Conservation (phyloP, 1,284 basidiomycete genomes). For the Rhodotorula sp. region DNA sequence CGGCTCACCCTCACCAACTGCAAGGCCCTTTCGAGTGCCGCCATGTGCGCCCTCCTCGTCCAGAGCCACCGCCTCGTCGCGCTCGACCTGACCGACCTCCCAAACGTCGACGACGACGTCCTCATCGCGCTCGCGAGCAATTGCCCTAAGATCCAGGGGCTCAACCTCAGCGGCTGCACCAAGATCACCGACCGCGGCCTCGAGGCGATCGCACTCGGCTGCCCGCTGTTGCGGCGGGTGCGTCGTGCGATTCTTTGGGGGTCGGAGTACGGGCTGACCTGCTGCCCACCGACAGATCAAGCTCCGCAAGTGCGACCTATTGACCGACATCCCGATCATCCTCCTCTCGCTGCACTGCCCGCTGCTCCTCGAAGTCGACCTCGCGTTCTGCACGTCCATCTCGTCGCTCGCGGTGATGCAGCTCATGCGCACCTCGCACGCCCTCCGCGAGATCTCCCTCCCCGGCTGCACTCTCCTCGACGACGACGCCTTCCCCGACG, state of each 20-base stretch:
- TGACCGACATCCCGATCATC: conserved; percentile 80
- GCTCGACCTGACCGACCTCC: conserved; percentile 80
- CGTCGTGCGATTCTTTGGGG: conserved; percentile 33
- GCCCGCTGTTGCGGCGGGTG: conserved; percentile 69
- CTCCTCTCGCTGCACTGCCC: conserved; percentile 79
- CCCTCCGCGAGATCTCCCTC: conserved; percentile 89
- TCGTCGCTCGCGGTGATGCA: conserved; percentile 77
- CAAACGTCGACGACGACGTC: conserved; percentile 68
- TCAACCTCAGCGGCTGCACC: conserved; percentile 86
- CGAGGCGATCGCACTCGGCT: conserved; percentile 70
- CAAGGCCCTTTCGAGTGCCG: conserved; percentile 67
- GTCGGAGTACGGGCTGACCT: background rate
- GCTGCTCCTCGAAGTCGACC: conserved; percentile 88
- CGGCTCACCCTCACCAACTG: conserved; percentile 89
- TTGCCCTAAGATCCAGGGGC: conserved; percentile 80
- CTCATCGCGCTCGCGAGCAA: conserved; percentile 69
- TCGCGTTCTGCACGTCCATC: conserved; percentile 78
- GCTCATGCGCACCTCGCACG: conserved; percentile 74
- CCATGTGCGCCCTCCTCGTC: conserved; percentile 69
- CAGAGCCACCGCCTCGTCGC: conserved; percentile 72
- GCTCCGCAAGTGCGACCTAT: conserved; percentile 69
- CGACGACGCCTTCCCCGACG: conserved; percentile 76
- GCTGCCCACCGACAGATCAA: conserved; percentile 65
- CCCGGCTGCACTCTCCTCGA: conserved; percentile 78
- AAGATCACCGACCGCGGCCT: conserved; percentile 78